These are phyloP conservation scores for Aspergillus oerlinghausenensis DNA, from an alignment of 2,329 filamentous ascomycete genomes.

Conservation along the genomic window DNA sequence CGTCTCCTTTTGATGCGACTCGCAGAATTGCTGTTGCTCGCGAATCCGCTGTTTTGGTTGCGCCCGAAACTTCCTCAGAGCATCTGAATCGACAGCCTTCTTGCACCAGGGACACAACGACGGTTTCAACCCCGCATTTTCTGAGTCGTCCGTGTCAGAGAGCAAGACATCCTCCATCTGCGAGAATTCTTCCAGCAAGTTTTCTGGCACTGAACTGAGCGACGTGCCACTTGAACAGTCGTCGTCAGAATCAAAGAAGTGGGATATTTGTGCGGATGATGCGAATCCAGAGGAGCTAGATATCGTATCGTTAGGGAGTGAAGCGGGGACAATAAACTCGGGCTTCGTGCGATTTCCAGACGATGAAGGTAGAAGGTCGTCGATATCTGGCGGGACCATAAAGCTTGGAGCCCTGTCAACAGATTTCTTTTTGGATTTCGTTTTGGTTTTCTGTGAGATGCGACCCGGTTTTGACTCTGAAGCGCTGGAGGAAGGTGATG, in stretches of 20 bases:
- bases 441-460: slow-evolving; percentile 4
- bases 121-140: slow-evolving; percentile 6
- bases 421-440: slow-evolving; percentile 3
- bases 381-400: slow-evolving; percentile 22
- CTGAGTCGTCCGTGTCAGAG: slow-evolving; percentile 5
- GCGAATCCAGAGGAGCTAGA: slow-evolving; percentile 27
- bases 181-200: slow-evolving; percentile 16
- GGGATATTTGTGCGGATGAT: slow-evolving; percentile 16
- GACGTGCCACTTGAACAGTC: slow-evolving; percentile 28
- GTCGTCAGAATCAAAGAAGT: slow-evolving; percentile 21
- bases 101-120: slow-evolving; percentile 65
- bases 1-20: slow-evolving; percentile 54
- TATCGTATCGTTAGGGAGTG: slow-evolving; percentile 17
- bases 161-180: slow-evolving; percentile 12
- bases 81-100: slow-evolving; percentile 50
- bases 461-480: slow-evolving; percentile 5
- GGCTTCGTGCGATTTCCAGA: slow-evolving; percentile 6
- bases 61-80: slow-evolving; percentile 51
- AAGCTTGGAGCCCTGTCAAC: slow-evolving; percentile 14
- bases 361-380: slow-evolving; percentile 12
- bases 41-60: slow-evolving; percentile 31
- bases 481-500: slow-evolving; percentile 6
- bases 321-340: slow-evolving; percentile 24
- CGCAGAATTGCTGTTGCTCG: slow-evolving; percentile 54
- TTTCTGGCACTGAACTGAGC: slow-evolving; percentile 25